Evolutionary conservation across 495 filamentous ascomycete species (phyloP), one percentile per base, ranked within the genome.

Genomic region (Tuber melanosporum): DNA sequence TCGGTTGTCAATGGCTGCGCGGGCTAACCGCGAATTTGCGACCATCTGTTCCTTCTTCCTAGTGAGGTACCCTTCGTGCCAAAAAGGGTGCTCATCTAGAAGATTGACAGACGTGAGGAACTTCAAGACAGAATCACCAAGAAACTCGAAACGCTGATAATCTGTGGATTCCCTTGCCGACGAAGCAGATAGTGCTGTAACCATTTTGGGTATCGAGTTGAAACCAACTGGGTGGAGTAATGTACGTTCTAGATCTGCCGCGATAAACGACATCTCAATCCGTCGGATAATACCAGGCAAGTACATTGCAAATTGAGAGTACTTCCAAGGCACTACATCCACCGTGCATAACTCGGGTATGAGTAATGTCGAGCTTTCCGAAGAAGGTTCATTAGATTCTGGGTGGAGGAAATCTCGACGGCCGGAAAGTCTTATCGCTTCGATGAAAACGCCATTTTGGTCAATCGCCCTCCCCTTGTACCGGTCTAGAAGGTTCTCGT

Each of bases 51-150:
- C 90, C 75, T 94, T 93, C 70, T 86, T 86, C 9, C 85, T 83
- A 0, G 92, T 91, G 1, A 99, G 88, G 76, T 90, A 92, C 0
- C 92, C 91, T 85, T 99, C 95, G 47, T 92, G 92, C 88, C 89
- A 96, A 17, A 87, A 85, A 0, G 88, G 88, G 69, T 93, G 87
- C 52, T 89, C 82, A n/a, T 89, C 90, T 74, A 90, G 88, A 3
- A 94, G 87, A 47, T 92, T 89, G 41, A 92, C 84, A 6, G 90
- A 91, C 0, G 91, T 89, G 39, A 88, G 89, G 69, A 91, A 88
- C 81, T 98, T 98, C n/a, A 99, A 87, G 14, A 97, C 87, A 0
- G 89, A 88, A 79, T 99, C 95, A 0, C 95, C 95, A 0, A 98
- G 86, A 81, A 97, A 97, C 83, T 99, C 95, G 1, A 96, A 87